These are phyloP conservation scores for Clitoria ternatea DNA, from an alignment of 306 rosid genomes.

Conservation along the genomic window DNA sequence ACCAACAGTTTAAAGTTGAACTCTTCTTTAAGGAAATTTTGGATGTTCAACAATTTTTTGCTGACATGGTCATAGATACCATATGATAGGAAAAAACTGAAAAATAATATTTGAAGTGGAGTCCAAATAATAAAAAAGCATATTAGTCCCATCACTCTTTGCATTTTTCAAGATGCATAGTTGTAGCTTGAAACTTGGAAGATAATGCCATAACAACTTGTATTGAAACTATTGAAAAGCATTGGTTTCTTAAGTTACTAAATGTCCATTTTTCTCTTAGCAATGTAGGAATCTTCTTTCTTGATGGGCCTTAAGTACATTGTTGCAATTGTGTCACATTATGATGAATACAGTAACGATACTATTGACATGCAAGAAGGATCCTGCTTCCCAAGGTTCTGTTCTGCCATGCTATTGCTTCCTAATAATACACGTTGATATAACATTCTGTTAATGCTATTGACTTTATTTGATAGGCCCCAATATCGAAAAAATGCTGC, in stretches of 20 bases:
- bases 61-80: no score
- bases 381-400: conserved; percentile 86
- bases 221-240: neutral
- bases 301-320: conserved; percentile 63
- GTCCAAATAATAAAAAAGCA: no score
- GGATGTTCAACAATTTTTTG: no score
- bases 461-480: conserved; percentile 37
- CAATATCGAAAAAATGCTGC: conserved; percentile 41
- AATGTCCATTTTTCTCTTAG: conserved; percentile 21
- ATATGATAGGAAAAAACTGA: no score
- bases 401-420: conserved; percentile 14
- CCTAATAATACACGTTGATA: neutral
- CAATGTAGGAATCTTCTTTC: conserved; percentile 74
- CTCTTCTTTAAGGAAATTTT: no score
- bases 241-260: neutral
- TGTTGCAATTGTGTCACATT: conserved; percentile 64
- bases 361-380: conserved; percentile 82
- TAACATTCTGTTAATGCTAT: neutral
- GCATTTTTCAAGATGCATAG: neutral
- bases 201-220: no score
- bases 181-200: neutral
- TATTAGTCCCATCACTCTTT: no score
- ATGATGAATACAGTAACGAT: conserved; percentile 92
- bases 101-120: no score
- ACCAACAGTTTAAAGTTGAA: no score